These are phyloP conservation scores for Cladophialophora exuberans DNA, from an alignment of 2,329 filamentous ascomycete genomes.

Conservation along the genomic window DNA sequence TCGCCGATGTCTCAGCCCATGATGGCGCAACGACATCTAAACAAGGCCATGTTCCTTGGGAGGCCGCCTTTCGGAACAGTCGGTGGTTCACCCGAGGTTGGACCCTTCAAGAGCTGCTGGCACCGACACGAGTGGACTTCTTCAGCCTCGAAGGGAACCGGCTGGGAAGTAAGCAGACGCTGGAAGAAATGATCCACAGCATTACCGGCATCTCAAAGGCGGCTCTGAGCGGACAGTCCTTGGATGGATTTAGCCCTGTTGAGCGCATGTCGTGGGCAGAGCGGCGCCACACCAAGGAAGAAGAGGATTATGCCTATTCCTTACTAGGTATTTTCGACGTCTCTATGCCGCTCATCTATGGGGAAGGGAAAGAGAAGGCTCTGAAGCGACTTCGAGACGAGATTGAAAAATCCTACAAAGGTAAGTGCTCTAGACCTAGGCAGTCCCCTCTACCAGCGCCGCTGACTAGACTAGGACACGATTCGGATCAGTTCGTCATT, in stretches of 20 bases:
- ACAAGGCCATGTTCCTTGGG: slow-evolving; percentile 6
- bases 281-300: slow-evolving; percentile 29
- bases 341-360: slow-evolving; percentile 39
- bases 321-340: slow-evolving; percentile 37
- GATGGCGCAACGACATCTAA: slow-evolving; percentile 11
- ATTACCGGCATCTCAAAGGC: slow-evolving; percentile 19
- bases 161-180: slow-evolving; percentile 20
- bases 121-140: slow-evolving; percentile 23
- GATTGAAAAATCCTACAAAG: slow-evolving; percentile 19
- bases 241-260: slow-evolving; percentile 10
- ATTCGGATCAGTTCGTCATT: slow-evolving; percentile 22
- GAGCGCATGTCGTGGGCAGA: slow-evolving; percentile 34
- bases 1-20: slow-evolving; percentile 21
- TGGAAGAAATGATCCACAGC: slow-evolving; percentile 16
- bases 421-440: slow-evolving; percentile 2
- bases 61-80: slow-evolving; percentile 12
- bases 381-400: slow-evolving; percentile 17
- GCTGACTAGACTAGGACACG: slow-evolving; percentile 13
- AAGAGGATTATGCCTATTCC: slow-evolving; percentile 38
- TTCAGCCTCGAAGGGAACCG: slow-evolving; percentile 17
- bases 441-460: slow-evolving; percentile 1
- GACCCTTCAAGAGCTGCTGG: slow-evolving; percentile 29
- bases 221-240: slow-evolving; percentile 12
- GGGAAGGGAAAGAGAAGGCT: slow-evolving; percentile 32
- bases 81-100: too few relatives aligned